phyloP scores from a whole-genome alignment of 139 green algal genomes.

The Chlamydomonas schloesseri region DNA sequence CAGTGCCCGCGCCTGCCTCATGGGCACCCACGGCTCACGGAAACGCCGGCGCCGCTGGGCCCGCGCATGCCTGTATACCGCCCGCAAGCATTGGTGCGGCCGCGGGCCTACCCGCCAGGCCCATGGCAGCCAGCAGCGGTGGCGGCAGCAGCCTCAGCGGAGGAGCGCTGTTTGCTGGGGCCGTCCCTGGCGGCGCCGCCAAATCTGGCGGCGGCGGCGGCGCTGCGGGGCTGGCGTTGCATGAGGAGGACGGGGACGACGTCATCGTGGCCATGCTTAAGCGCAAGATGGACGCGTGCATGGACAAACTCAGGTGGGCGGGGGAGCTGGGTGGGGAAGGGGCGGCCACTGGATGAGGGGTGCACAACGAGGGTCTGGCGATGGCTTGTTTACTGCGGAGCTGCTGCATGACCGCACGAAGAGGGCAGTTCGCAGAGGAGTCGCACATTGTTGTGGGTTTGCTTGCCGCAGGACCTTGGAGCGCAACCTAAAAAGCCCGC shows the following conservation, averaged over 20 bases:
- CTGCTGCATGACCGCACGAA: neutral
- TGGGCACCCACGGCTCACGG: no score
- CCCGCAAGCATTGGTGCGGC: no score
- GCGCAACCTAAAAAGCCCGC: constrained; percentile 7
- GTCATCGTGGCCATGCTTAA: constrained; percentile 30
- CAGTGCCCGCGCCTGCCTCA: no score
- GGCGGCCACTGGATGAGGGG: neutral
- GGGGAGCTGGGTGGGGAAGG: neutral
- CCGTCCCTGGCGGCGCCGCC: no score
- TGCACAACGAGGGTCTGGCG: neutral
- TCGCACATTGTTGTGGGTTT: no score
- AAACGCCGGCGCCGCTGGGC: no score
- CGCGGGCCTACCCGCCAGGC: no score
- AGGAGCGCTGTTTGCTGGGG: no score
- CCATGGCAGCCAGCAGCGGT: no score
- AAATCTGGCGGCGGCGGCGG: no score
- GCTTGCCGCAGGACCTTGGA: constrained; percentile 2
- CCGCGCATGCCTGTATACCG: no score
- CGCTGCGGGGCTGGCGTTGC: neutral
- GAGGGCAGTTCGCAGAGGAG: neutral
- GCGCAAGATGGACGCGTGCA: constrained; percentile 37
- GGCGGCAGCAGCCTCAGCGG: no score
- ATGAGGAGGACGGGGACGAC: neutral
- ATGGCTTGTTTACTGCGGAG: neutral
- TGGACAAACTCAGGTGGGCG: constrained; percentile 32